These are phyloP conservation scores for Fraxinus albicans DNA, from an alignment of 305 asterid genomes.

Conservation along the genomic window DNA sequence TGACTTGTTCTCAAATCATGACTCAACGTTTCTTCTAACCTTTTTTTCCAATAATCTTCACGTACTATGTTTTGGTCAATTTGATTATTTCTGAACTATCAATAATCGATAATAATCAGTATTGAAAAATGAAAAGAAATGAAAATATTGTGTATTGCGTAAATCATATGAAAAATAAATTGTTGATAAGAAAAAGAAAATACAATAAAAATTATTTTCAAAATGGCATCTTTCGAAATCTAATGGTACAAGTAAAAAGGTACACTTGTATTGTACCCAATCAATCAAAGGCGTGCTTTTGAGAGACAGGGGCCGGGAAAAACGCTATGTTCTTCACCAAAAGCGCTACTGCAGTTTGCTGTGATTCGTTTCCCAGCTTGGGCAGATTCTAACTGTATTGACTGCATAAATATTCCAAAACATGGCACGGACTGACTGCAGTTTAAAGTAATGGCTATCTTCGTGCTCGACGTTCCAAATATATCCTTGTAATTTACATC, in stretches of 20 bases:
- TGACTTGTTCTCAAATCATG: background rate
- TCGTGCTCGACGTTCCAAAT: conserved; percentile 46
- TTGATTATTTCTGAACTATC: background rate
- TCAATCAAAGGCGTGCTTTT: background rate
- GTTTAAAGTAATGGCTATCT: conserved; percentile 51
- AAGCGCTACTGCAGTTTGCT: conserved; percentile 48
- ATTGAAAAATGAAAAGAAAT: no score
- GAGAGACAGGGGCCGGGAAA: conserved; percentile 43
- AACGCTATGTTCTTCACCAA: conserved; percentile 35
- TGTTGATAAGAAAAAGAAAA: background rate
- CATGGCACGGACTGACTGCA: conserved; percentile 58
- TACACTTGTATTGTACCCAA: background rate
- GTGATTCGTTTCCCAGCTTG: conserved; percentile 23
- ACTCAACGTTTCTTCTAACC: background rate
- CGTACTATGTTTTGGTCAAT: background rate
- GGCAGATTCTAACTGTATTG: conserved; percentile 28
- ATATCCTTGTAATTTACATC: conserved; percentile 32
- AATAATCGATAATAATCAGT: background rate
- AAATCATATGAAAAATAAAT: no score
- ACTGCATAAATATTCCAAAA: conserved; percentile 36
- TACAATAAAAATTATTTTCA: background rate
- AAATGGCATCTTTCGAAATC: background rate
- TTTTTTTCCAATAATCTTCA: background rate
- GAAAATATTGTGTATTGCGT: no score
- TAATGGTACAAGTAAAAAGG: background rate